Percentiles rank a stretch among this genome's conserved stretches.
Evolutionary conservation across 257 asterid species (phyloP).

Genomic region (Eucommia ulmoides): DNA sequence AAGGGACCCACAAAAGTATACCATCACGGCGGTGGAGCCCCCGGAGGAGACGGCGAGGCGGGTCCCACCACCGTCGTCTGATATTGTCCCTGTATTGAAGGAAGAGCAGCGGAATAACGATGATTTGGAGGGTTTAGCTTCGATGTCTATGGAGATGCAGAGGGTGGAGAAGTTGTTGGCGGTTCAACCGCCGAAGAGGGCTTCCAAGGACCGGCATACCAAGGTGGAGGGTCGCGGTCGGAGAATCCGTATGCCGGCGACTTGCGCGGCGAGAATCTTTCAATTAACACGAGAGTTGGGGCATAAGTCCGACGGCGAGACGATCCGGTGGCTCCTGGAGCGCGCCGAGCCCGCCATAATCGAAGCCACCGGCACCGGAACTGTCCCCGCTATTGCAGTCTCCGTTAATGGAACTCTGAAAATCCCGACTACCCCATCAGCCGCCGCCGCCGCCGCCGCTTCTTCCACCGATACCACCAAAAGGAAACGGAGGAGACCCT

Average conservation of each 20-base stretch:
- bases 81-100: neutral
- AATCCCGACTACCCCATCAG: conserved; percentile 30
- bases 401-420: conserved; percentile 53
- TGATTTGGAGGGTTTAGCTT: neutral
- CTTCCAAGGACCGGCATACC: conserved; percentile 52
- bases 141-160: neutral
- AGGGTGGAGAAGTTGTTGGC: neutral
- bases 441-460: conserved; percentile 3
- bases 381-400: conserved; percentile 58
- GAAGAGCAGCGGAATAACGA: neutral
- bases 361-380: conserved; percentile 65
- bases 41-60: conserved; percentile 21
- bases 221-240: conserved; percentile 71
- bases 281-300: conserved; percentile 72
- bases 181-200: conserved; percentile 25
- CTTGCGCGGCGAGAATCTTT: conserved; percentile 72
- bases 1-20: conserved; percentile 23
- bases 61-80: conserved; percentile 7
- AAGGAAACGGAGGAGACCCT: conserved; percentile 27
- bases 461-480: conserved; percentile 2
- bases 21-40: conserved; percentile 4
- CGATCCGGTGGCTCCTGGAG: conserved; percentile 63
- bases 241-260: conserved; percentile 62
- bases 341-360: conserved; percentile 59
- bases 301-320: conserved; percentile 74